Evolutionary conservation across 805 yeast genomes (phyloP), one percentile per base, ranked within the genome.

Genomic region (Ogataea trehalophila): DNA sequence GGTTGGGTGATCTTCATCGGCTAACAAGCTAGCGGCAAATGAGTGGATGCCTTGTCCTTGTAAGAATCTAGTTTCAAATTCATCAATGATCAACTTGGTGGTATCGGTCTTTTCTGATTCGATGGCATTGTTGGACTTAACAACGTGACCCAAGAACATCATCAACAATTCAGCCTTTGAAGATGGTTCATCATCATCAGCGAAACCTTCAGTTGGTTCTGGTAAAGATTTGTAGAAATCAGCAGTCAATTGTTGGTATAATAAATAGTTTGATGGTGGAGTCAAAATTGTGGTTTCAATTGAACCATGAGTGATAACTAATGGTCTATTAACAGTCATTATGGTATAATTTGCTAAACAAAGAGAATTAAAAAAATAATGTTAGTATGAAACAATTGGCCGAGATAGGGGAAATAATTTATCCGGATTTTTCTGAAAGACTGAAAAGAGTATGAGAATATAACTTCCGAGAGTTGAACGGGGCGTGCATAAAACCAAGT

Each of bases 231-330:
- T 86, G 61, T 71, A 73, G 67, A 92, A 94, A 68, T 85, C 95
- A 56, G 89, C 91, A 60, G 87, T 86, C 58, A 94, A 77, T 70
- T 91, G 96, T 50, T 92, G 84, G 63, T 87, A 87, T 60, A 83
- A 79, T 60, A 89, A 80, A 63, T 87, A 85, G 46, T 83, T 75
- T 47, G 81, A 79, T 37, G 94, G 82, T 43, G 98, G 96, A 47
- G 94, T 90, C 60, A 91, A 76, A 45, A 92, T 73, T 18, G 92
- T 85, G 67, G 90, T 89, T 73, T 92, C 98, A 48, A 92, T 80
- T 17, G 87, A 72, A 49, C 97, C 97, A 63, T 89, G 95, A 49
- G 83, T 71, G 59, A 94, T 76, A 46, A 83, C 83, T 64, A 94
- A 76, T 34, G 98, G 96, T 72, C 98, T 81, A 47, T 60, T 65